phyloP scores from a whole-genome alignment of 352 stramenopile genomes.

The Detonula confervacea region DNA sequence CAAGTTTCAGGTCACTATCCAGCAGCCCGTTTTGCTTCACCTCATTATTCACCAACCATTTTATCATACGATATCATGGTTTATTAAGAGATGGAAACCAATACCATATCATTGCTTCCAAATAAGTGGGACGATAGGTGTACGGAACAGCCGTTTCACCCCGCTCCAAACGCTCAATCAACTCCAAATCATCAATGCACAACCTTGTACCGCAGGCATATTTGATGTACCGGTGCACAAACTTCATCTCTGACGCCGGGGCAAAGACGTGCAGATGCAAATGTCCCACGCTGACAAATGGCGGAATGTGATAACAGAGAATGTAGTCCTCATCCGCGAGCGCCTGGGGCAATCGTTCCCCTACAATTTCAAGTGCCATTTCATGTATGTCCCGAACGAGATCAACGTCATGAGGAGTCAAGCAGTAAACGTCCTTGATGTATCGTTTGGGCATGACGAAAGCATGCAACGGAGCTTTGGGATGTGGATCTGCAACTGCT shows the following conservation, averaged over 20 bases:
- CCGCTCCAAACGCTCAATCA: constrained; percentile 44
- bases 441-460: constrained; percentile 77
- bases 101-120: too few species aligned
- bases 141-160: constrained; percentile 43
- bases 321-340: constrained; percentile 65
- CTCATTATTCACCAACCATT: too few species aligned
- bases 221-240: constrained; percentile 49
- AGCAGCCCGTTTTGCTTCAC: too few species aligned
- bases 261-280: constrained; percentile 84
- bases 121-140: too few species aligned
- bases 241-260: constrained; percentile 63
- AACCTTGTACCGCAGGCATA: constrained; percentile 53
- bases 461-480: constrained; percentile 62
- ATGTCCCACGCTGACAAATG: constrained; percentile 79
- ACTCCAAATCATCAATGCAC: constrained; percentile 47
- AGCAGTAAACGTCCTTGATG: constrained; percentile 49
- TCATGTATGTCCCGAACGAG: constrained; percentile 60
- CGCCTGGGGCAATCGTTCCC: constrained; percentile 53
- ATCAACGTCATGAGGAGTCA: constrained; percentile 37
- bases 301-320: constrained; percentile 79
- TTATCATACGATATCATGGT: too few species aligned
- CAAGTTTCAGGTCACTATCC: too few species aligned
- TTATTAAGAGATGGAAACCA: too few species aligned
- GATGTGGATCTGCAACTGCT: constrained; percentile 68
- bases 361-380: constrained; percentile 59